Conservation (phyloP, 2,329 filamentous ascomycete species). For the Corinectria fuckeliana region DNA sequence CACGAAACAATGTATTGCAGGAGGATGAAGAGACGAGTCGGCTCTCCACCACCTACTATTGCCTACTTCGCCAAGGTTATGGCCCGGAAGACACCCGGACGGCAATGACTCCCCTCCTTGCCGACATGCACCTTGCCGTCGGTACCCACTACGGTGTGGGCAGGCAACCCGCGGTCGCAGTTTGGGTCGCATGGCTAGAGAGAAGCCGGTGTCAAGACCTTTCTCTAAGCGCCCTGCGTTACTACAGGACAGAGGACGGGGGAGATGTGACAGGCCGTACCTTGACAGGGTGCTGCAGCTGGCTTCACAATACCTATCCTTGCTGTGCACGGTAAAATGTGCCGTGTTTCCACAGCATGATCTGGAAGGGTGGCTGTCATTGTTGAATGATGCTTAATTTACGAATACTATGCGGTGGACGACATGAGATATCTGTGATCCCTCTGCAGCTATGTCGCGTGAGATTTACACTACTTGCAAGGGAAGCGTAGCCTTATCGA, state of each 20-base stretch:
- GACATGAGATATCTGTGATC: no score
- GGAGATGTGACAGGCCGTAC: constrained; percentile 11
- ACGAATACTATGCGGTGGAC: neutral
- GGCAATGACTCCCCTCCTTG: neutral
- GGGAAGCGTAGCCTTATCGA: neutral
- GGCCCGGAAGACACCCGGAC: constrained; percentile 1
- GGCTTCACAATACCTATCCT: constrained; percentile 7
- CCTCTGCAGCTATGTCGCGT: neutral
- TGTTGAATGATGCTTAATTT: no score
- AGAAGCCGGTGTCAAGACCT: neutral
- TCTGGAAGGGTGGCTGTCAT: neutral
- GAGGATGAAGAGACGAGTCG: neutral
- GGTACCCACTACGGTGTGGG: constrained; percentile 5
- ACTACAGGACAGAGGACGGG: constrained; percentile 6
- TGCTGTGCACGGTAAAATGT: neutral
- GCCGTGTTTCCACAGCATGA: neutral
- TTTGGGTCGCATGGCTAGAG: constrained; percentile 5
- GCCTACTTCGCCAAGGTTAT: neutral
- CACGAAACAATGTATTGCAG: neutral
- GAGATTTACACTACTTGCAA: neutral
- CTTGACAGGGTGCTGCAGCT: neutral
- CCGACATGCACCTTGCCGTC: neutral
- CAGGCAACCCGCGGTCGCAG: constrained; percentile 5
- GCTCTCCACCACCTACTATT: neutral
- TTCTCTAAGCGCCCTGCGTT: constrained; percentile 3